Base-by-base conservation (phyloP, 805 yeast genomes). In the Kuraishia floccosa region DNA sequence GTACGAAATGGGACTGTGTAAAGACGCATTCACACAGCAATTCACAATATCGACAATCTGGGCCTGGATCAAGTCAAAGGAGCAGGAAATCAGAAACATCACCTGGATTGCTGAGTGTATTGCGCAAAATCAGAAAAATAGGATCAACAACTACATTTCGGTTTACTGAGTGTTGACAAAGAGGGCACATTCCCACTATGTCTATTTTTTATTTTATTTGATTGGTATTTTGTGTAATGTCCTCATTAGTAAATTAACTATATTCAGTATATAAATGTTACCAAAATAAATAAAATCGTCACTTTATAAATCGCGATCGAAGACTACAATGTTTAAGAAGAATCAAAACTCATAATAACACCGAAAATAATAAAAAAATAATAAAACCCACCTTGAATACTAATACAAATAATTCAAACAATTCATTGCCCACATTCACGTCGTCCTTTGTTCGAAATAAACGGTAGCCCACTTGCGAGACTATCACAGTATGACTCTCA, bases 71-170 rank as follows among this genome's bases (percentile, higher is more conserved):
- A 81, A 85, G 57, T 79, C 95, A 12, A 82, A 81, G 49, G 98
- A 91, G 58, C 98, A 93, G 59, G 99, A 91, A 57, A 75, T 93
- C 36, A 73, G 98, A 58, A 91, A 91, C 54, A 80, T 91, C 42
- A 85, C 97, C n/a, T 91, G 99, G 99, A 89, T 91, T 35, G 95
- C 97, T 30, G 99, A 91, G 62, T 91, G 99, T 65, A 91, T 91
- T 61, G 96, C 97, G 20, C 98, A 93, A 57, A 87, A 86, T 53
- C 99, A 91, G 66, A 84, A 86, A 62, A 93, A 84, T 51, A 74
- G 96, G 55, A 84, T 91, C 42, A 77, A 80, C 46, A 84, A 83
- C 54, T 93, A 86, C 54, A 86, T 93, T 37, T 65, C 93, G 27
- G 96, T 89, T 25, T 85, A 77, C 44, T 86, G 61, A 46, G 8